These are phyloP conservation scores for Coccomyxa sp. DNA, from an alignment of 139 green algal genomes.

Conservation along the genomic window DNA sequence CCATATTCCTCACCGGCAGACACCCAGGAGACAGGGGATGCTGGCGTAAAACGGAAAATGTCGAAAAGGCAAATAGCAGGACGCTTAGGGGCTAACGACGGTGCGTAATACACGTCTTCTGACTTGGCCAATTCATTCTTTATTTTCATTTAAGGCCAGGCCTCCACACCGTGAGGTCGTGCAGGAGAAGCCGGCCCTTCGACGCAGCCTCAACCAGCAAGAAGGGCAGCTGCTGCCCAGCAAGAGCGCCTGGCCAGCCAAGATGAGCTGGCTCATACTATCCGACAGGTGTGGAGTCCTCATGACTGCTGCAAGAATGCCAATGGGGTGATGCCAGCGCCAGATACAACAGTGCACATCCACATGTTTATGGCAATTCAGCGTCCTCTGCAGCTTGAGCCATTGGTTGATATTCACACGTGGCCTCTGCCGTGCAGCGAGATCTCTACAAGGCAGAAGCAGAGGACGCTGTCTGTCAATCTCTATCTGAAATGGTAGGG, in stretches of 20 bases:
- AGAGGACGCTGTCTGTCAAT: background rate
- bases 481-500: background rate
- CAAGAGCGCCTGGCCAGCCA: background rate
- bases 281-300: background rate
- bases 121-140: too few relatives aligned
- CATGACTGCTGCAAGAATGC: background rate
- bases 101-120: too few relatives aligned
- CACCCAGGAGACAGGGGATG: too few relatives aligned
- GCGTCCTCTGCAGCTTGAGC: too few relatives aligned
- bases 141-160: too few relatives aligned
- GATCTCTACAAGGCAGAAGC: background rate
- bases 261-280: background rate
- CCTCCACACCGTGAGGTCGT: too few relatives aligned
- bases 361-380: background rate
- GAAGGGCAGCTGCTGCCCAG: background rate
- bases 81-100: too few relatives aligned
- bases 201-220: background rate
- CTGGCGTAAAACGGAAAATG: too few relatives aligned
- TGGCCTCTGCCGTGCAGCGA: background rate
- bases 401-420: background rate
- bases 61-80: too few relatives aligned
- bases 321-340: background rate
- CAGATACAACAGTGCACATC: background rate
- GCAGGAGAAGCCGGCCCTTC: background rate
- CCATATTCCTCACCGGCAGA: too few relatives aligned